Evolutionary conservation across 2,329 filamentous ascomycete species (phyloP).

Genomic region (Diaporthe sp.): DNA sequence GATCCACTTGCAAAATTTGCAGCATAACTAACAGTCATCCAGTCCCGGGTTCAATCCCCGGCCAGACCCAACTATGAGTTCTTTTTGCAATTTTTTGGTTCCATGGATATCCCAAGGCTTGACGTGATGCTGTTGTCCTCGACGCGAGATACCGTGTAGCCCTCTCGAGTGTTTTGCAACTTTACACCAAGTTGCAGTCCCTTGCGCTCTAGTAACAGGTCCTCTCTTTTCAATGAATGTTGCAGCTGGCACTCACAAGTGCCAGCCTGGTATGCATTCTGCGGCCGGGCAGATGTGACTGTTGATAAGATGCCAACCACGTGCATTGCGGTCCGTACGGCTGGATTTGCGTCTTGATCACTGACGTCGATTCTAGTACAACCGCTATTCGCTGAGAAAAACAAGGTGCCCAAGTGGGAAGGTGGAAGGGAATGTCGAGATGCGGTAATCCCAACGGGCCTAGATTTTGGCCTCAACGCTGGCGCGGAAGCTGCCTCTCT

Average conservation of each 20-base stretch:
- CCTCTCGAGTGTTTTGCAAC: not conserved
- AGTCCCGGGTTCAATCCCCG: slow-evolving; percentile 34
- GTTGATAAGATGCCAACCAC: not conserved
- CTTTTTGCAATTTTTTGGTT: not conserved
- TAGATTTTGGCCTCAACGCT: not conserved
- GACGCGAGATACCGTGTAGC: not conserved
- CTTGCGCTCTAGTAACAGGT: not conserved
- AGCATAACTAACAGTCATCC: slow-evolving; percentile 1
- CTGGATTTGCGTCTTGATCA: not conserved
- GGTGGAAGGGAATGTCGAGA: not conserved
- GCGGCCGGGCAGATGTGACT: not conserved
- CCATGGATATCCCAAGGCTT: not conserved
- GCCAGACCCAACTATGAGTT: slow-evolving; percentile 6
- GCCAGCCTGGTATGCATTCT: not conserved
- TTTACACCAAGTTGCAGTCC: not conserved
- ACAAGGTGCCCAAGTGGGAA: not conserved
- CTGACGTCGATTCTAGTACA: not conserved
- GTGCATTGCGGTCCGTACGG: not conserved
- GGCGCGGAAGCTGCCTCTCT: not conserved
- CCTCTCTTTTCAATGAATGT: not conserved
- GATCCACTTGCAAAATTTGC: slow-evolving; percentile 15
- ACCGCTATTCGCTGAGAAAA: not conserved
- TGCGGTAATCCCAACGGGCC: too few relatives aligned
- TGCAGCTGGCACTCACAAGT: too few relatives aligned
- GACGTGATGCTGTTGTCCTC: not conserved